Base-by-base conservation (phyloP, 1,284 basidiomycete genomes). In the Ganoderma boninense region DNA sequence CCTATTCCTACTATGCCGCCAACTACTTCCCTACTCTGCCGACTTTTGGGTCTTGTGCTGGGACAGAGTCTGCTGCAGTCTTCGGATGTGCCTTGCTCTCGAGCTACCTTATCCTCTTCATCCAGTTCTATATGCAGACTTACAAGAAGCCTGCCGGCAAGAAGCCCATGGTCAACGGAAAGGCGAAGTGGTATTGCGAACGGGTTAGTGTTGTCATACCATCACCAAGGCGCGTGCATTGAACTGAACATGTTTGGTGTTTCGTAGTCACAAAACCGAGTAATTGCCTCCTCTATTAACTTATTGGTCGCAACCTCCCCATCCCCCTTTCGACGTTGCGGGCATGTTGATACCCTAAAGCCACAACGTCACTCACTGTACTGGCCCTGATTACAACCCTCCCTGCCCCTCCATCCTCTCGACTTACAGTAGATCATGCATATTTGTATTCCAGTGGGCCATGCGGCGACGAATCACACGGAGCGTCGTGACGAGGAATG, bases 21-120 rank as follows among this genome's bases (percentile, higher is more conserved):
- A 86, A 85, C 62, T 95, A 93, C 81, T 90, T 85, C 78, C 81
- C 84, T 5, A 68, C 85, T 75, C 77, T 95, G 29, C 97, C 97
- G 26, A 84, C 87, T 75, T 76, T 92, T 44, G 93, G 90, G 52
- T 90, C 93, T 79, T 99, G 98, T 80, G 90, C 96, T 57, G 98
- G 97, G 64, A 92, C 92, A 46, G 96, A 98, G 83, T 83, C 85
- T 26, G 95, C 97, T 68, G 98, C 97, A 2, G 73, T 96, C 72
- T 95, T 97, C 67, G 98, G 97, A 66, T 97, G 97, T 80, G 89
- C 81, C 20, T 88, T 99, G 69, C 87, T 99, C 75, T 94, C 95
- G 59, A 93, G 90, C 79, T 99, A 98, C 83, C 90, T 98, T 67
- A 87, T 91, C 77, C 88, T 98, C 70, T 97, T 97, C 87, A 95